These are phyloP conservation scores for Podosphaera aphanis DNA, from an alignment of 2,329 filamentous ascomycete genomes.

Conservation along the genomic window DNA sequence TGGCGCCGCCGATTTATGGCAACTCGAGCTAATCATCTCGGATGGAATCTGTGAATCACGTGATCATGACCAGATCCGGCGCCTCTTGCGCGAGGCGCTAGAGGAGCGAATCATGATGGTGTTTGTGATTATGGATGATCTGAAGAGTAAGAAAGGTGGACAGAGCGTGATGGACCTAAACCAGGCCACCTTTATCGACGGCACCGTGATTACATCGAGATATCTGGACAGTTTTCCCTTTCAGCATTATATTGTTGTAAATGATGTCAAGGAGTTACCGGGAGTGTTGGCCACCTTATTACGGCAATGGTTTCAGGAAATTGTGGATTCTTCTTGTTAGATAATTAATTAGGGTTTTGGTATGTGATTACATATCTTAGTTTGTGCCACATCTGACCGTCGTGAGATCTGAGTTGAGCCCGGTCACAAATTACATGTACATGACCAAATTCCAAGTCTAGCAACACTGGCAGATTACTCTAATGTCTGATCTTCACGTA, in stretches of 20 bases:
- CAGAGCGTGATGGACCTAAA: slow-evolving; percentile 70
- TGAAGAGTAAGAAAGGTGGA: slow-evolving; percentile 25
- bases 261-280: slow-evolving; percentile 76
- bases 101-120: slow-evolving; percentile 95
- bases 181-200: slow-evolving; percentile 53
- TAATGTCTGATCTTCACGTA: too few relatives aligned
- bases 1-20: slow-evolving; percentile 60
- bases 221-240: slow-evolving; percentile 96
- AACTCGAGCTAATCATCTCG: slow-evolving; percentile 76
- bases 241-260: slow-evolving; percentile 85
- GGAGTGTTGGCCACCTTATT: slow-evolving; percentile 67
- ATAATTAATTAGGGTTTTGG: too few relatives aligned
- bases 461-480: too few relatives aligned
- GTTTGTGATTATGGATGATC: slow-evolving; percentile 78
- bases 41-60: slow-evolving; percentile 71
- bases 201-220: slow-evolving; percentile 57
- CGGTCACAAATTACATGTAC: too few relatives aligned
- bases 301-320: slow-evolving; percentile 83
- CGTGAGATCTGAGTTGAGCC: too few relatives aligned
- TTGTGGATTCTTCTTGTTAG: slow-evolving; percentile 16
- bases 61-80: slow-evolving; percentile 60
- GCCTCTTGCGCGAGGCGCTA: slow-evolving; percentile 65
- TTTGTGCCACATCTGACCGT: too few relatives aligned
- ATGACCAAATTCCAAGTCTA: too few relatives aligned
- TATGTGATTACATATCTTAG: too few relatives aligned